Evolutionary conservation across 768 basidiomycete genomes (phyloP), one percentile per base, ranked within the genome.

Genomic region (Hortiboletus campestris): DNA sequence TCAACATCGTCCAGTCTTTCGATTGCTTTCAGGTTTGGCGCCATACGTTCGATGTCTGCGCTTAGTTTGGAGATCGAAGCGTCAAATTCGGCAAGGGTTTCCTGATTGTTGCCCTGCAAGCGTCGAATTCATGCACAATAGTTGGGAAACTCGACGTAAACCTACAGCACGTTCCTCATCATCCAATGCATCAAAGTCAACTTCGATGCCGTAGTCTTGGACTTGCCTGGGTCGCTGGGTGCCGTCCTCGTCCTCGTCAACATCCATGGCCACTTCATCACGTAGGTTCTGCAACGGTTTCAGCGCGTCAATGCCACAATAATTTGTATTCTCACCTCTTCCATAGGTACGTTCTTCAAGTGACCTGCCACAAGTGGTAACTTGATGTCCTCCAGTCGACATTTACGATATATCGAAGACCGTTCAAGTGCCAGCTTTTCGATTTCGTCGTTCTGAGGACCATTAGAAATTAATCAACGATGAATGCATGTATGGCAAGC

Each of bases 11-110:
- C 93, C 28, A 94, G 76, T 54, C 91, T 78, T 60, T 98, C 94
- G 61, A 95, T 89, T 0, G 96, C 96, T 70, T 98, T 98, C 83
- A 98, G 79, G 68, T 98, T 99, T 12, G 96, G 95, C 1, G 93
- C 91, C 87, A 98, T 91, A 48, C 84, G 81, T 63, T 95, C 93
- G 49, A 98, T 94, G 60, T 98, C 95, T 12, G 78, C 73, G 49
- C 77, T 83, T 28, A 94, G 73, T 64, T 86, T 89, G 9, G 78
- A 64, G 39, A 97, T 84, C 32, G 82, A 78, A 31, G 84, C 79
- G 55, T 96, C 93, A 29, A 94, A 79, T 57, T 88, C 83, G 17
- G 84, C 80, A n/a, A 85, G 76, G 9, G 79, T 78, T 32, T 87
- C 87, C 1, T 80, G 74, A 9, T 85, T 78, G 28, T 84, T 84